Conservation (phyloP, 352 stramenopile genomes). For the Globisporangium emineosum region DNA sequence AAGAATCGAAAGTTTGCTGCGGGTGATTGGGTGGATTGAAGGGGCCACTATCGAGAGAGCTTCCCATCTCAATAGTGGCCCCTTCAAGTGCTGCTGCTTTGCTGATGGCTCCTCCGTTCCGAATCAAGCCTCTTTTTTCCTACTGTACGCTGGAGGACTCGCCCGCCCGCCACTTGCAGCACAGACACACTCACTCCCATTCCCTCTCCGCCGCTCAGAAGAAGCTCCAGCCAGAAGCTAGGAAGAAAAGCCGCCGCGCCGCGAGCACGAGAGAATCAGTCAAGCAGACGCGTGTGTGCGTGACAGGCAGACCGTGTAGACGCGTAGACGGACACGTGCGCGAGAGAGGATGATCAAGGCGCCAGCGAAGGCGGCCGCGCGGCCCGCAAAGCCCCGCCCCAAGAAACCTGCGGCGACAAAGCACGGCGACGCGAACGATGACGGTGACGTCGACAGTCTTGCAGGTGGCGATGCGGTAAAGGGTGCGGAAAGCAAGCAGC, state of each 20-base stretch:
- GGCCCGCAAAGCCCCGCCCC: constrained; percentile 15
- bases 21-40: too few relatives aligned
- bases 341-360: constrained; percentile 18
- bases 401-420: constrained; percentile 19
- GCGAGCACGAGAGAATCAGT: neutral
- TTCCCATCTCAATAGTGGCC: too few relatives aligned
- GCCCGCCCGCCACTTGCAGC: constrained; percentile 3
- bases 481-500: constrained; percentile 23
- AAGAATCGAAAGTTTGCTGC: too few relatives aligned
- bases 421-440: constrained; percentile 9
- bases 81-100: too few relatives aligned
- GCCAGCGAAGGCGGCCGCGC: neutral
- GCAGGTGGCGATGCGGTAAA: neutral
- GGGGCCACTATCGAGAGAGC: too few relatives aligned
- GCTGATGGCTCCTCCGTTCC: neutral
- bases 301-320: too few relatives aligned
- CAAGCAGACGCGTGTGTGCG: neutral
- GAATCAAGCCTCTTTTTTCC: neutral
- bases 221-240: neutral
- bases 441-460: neutral
- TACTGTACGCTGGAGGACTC: neutral
- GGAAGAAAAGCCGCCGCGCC: constrained; percentile 1
- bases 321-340: neutral
- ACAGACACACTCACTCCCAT: neutral
- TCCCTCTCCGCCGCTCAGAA: constrained; percentile 7